Evolutionary conservation across 768 basidiomycete genomes (phyloP).

Genomic region (Russula earlei): DNA sequence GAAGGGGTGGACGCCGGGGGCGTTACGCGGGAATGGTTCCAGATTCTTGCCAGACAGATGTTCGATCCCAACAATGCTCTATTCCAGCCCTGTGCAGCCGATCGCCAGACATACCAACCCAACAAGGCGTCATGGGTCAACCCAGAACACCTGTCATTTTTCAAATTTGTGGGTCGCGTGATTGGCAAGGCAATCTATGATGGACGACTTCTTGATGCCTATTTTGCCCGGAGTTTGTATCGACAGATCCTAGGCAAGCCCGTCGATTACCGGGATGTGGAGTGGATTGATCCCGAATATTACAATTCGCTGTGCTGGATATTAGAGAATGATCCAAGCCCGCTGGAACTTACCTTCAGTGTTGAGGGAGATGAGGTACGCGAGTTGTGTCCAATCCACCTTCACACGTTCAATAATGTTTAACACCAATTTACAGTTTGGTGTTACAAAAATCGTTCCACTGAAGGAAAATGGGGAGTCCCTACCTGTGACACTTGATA

Average conservation of each 20-base stretch:
- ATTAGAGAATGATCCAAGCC: constrained; percentile 86
- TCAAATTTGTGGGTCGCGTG: constrained; percentile 96
- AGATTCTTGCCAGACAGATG: constrained; percentile 95
- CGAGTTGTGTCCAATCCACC: constrained; percentile 13
- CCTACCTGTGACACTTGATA: constrained; percentile 89
- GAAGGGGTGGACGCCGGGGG: constrained; percentile 99
- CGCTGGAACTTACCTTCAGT: constrained; percentile 84
- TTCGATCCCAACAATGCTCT: constrained; percentile 98
- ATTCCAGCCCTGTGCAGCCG: constrained; percentile 96
- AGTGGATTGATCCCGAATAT: constrained; percentile 97
- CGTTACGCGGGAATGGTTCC: constrained; percentile 98
- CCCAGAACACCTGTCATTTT: constrained; percentile 91
- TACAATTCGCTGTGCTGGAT: constrained; percentile 99
- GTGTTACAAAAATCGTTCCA: constrained; percentile 78
- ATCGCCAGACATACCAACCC: constrained; percentile 91
- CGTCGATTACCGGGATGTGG: constrained; percentile 92
- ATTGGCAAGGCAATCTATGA: constrained; percentile 98
- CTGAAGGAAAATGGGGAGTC: constrained; percentile 79
- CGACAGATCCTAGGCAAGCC: constrained; percentile 89
- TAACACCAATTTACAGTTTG: constrained; percentile 70
- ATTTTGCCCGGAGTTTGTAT: constrained; percentile 95
- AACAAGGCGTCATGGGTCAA: constrained; percentile 92
- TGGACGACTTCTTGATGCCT: constrained; percentile 90
- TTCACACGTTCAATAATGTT: neutral
- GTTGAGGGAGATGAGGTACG: constrained; percentile 90